Base-by-base conservation (phyloP, 495 filamentous ascomycete species). In the Aspergillus sclerotiicarbonarius region DNA sequence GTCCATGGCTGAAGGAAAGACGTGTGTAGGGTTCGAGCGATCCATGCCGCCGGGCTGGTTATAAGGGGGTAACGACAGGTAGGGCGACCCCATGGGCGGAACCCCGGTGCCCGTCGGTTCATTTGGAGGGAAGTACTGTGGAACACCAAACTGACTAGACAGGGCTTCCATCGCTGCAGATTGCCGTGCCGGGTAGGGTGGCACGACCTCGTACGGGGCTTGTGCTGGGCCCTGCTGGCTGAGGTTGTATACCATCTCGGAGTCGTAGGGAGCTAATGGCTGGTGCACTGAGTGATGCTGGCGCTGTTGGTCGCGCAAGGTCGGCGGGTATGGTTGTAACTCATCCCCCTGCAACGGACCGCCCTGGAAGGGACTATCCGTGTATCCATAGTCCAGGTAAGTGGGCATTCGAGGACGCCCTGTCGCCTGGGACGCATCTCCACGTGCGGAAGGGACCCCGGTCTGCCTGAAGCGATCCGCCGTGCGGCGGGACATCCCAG, bases 81-180 rank as follows among this genome's bases (percentile, higher is more conserved):
- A 79, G 68, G 80, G 76, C 64, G 82, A 69, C 21, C 77, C 73
- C 18, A 73, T 53, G 25, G 82, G 76, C 49, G 84, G 72, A 51
- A 84, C 75, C 54, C 86, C 80, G 29, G 85, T 75, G 62, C 80
- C 86, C 62, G 86, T 79, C 69, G 86, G 79, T 66, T 91, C 89
- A 67, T 80, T 80, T 57, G 83, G 75, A 68, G 74, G 63, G 66
- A 93, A 96, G 76, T 95, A 97, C 71, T 87, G 89, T 80, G 85
- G 75, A 66, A 86, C 78, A 43, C 77, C 77, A 73, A 88, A 88
- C 62, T 85, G 85, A 60, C 84, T 82, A 57, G 87, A 78, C 68
- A 94, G 80, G 67, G 90, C 85, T 63, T 94, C 90, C 66, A 96
- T 81, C 44, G 84, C 84, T 84, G 90, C 86, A 78, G 86, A 83